phyloP scores from a whole-genome alignment of 2,329 filamentous ascomycete genomes.

The Trichoderma endophyticum region DNA sequence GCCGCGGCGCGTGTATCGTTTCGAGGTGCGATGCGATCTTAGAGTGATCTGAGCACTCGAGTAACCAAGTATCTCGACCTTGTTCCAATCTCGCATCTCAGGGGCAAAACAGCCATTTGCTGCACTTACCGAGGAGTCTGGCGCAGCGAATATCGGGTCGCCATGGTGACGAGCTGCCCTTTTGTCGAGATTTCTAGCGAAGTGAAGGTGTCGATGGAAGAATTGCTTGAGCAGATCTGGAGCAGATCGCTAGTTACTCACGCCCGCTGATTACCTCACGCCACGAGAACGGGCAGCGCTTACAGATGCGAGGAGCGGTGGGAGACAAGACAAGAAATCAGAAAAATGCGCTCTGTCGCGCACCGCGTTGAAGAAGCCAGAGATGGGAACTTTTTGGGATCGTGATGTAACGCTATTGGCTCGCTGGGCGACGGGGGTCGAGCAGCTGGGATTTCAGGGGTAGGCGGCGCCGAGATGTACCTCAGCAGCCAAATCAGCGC shows the following conservation, averaged over 20 bases:
- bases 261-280: not conserved
- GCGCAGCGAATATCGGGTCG: conserved; percentile 30
- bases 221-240: not conserved
- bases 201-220: not conserved
- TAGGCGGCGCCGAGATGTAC: not conserved
- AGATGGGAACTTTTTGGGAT: conserved; percentile 16
- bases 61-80: not conserved
- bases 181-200: not conserved
- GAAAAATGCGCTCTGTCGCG: conserved; percentile 1
- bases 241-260: not conserved
- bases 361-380: conserved; percentile 15
- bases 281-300: not conserved
- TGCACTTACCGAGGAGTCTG: conserved; percentile 31
- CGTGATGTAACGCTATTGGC: conserved; percentile 22
- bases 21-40: not conserved
- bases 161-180: conserved; percentile 22
- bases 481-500: not conserved
- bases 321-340: not conserved
- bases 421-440: conserved; percentile 9
- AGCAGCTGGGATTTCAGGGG: conserved; percentile 9
- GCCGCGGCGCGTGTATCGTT: not conserved
- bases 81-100: not conserved
- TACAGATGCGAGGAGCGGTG: conserved; percentile 7
- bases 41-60: not conserved
- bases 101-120: not conserved